Base-by-base conservation (phyloP, 1,284 basidiomycete genomes). In the Boletus nobilissimus region DNA sequence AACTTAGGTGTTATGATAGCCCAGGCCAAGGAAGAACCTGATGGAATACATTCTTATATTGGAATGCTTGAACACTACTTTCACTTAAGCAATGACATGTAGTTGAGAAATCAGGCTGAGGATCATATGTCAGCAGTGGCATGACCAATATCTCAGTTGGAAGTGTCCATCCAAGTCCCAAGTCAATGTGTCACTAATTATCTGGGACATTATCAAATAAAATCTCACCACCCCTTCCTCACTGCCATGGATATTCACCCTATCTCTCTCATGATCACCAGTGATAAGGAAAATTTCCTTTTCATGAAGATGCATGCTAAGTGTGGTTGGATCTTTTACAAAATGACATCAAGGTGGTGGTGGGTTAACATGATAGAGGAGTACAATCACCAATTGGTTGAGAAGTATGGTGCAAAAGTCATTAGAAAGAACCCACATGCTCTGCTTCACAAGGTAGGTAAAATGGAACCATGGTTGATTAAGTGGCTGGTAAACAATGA, bases 301-400 rank as follows among this genome's bases (percentile, higher is more conserved):
- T 70, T 70, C 29, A 70, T 70, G 51, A 22, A 70, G 8, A 70
- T 68, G 67, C 14, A 18, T 16, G 34, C 67, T 16, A 46, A 68
- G 13, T 68, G 51, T 29, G 60, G 64, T n/a, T 74, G 73, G 73
- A n/a, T 74, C 5, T 74, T 48, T 9, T 66, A 75, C 34, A 39
- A 75, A 29, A 75, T 75, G 74, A 75, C 51, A 32, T 8, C 32
- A 5, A 65, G 38, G 48, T 40, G 40, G 43, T 75, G 74, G 62
- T n/a, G n/a, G n/a, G 62, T 39, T 11, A 26, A 43, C 13, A 63
- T 36, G 10, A 74, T 36, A 11, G 54, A 57, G 24, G 54, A 39
- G 43, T 70, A 40, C 69, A 70, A 70, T 19, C 11, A 8, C 32
- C 10, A 34, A 57, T 34, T 70, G 36, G 22, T 14, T 22, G 51